Conservation (phyloP, 306 rosid genomes). For the Pyrus pyrifolia region DNA sequence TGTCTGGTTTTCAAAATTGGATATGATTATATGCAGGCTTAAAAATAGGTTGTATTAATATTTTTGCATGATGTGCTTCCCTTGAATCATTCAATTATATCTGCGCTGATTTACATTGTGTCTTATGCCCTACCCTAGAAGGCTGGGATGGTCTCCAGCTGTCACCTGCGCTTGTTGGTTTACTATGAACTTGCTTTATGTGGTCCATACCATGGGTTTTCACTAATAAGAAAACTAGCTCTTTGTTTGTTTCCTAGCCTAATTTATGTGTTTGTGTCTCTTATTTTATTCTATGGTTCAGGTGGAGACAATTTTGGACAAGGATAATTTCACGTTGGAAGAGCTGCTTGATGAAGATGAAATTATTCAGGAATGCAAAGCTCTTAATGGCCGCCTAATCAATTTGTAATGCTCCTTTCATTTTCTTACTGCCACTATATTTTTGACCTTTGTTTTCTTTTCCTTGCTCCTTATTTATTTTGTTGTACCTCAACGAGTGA, state of each 20-base stretch:
- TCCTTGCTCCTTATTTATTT: neutral
- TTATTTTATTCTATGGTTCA: conserved; percentile 23
- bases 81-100: neutral
- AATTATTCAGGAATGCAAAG: conserved; percentile 98
- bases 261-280: conserved; percentile 3
- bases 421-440: neutral
- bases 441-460: conserved; percentile 8
- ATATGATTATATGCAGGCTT: neutral
- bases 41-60: neutral
- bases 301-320: conserved; percentile 98
- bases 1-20: neutral
- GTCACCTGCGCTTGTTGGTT: neutral
- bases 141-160: neutral
- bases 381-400: conserved; percentile 90
- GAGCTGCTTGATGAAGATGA: conserved; percentile 98
- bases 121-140: neutral
- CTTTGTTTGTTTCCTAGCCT: neutral
- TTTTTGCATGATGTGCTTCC: neutral
- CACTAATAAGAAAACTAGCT: conserved; percentile 2
- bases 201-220: neutral
- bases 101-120: neutral
- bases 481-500: neutral
- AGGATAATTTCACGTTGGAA: conserved; percentile 78
- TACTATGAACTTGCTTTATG: neutral
- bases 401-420: conserved; percentile 66